A percentile compares a stretch with the other conserved stretches of the same genome.
Conservation (phyloP, 1,284 basidiomycete genomes). For the Cerrena zonata region DNA sequence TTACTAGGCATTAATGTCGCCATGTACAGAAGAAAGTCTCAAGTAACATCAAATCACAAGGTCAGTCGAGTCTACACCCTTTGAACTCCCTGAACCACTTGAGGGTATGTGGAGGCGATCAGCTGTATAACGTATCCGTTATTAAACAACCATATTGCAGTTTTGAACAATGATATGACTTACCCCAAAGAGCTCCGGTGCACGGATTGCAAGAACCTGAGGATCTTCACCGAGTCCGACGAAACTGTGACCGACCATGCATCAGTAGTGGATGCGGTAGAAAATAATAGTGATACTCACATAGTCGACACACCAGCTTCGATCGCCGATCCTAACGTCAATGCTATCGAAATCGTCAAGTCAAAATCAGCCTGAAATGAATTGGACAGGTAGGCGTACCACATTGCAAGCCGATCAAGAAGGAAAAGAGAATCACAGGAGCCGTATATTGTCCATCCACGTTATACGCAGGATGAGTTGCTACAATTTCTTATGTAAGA, state of each 20-base stretch:
- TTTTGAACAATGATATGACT: too few species aligned
- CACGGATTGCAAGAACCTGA: slow-evolving; percentile 65
- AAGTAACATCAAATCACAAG: too few species aligned
- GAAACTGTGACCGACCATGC: slow-evolving; percentile 42
- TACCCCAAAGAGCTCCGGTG: slow-evolving; percentile 67
- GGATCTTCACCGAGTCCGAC: slow-evolving; percentile 81
- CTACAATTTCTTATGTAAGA: slow-evolving; percentile 26
- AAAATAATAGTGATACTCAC: slow-evolving; percentile 31
- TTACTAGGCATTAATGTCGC: too few species aligned
- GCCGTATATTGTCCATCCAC: slow-evolving; percentile 69
- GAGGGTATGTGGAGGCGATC: slow-evolving; percentile 56
- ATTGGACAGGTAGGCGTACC: slow-evolving; percentile 38
- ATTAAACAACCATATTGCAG: too few species aligned
- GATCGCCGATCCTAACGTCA: slow-evolving; percentile 65
- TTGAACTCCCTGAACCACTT: slow-evolving; percentile 50
- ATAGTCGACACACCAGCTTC: slow-evolving; percentile 82
- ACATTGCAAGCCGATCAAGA: slow-evolving; percentile 72
- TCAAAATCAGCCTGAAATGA: not conserved
- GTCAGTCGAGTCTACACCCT: slow-evolving; percentile 17
- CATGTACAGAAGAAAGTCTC: too few species aligned
- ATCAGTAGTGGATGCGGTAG: not conserved
- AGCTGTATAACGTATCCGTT: slow-evolving; percentile 41
- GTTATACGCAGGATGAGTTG: slow-evolving; percentile 72
- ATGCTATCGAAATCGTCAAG: slow-evolving; percentile 33
- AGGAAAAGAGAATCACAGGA: slow-evolving; percentile 73